Evolutionary conservation across 306 rosid species (phyloP).

Genomic region (Rosa persica): DNA sequence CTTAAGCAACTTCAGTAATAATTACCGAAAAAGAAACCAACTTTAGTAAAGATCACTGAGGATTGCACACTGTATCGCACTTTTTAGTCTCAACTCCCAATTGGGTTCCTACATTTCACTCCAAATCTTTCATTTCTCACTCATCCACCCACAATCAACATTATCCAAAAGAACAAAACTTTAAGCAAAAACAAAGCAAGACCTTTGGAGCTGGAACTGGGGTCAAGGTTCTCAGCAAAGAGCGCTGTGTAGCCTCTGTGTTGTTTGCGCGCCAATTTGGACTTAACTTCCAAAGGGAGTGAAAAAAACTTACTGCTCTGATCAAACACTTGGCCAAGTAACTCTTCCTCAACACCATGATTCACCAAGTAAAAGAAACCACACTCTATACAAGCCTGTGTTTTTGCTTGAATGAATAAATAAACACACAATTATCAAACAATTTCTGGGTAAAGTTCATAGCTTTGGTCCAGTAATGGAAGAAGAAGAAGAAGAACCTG

Average conservation of each 20-base stretch:
- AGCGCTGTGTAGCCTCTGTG: conserved; percentile 76
- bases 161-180: neutral
- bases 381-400: conserved; percentile 67
- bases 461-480: neutral
- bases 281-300: conserved; percentile 55
- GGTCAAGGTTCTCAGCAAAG: conserved; percentile 62
- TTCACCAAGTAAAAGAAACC: conserved; percentile 90
- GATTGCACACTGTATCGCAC: neutral
- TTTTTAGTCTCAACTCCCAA: neutral
- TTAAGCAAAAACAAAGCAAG: neutral
- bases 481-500: conserved; percentile 34
- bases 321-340: conserved; percentile 37
- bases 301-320: conserved; percentile 60
- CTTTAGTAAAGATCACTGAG: neutral
- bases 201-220: conserved; percentile 58
- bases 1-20: neutral
- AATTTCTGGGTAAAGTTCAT: neutral
- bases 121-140: neutral
- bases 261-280: conserved; percentile 53
- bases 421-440: neutral
- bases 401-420: neutral
- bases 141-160: neutral
- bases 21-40: neutral
- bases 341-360: conserved; percentile 64
- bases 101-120: neutral